phyloP scores from a whole-genome alignment of 2,329 filamentous ascomycete genomes.

The Penicillium nordicum region DNA sequence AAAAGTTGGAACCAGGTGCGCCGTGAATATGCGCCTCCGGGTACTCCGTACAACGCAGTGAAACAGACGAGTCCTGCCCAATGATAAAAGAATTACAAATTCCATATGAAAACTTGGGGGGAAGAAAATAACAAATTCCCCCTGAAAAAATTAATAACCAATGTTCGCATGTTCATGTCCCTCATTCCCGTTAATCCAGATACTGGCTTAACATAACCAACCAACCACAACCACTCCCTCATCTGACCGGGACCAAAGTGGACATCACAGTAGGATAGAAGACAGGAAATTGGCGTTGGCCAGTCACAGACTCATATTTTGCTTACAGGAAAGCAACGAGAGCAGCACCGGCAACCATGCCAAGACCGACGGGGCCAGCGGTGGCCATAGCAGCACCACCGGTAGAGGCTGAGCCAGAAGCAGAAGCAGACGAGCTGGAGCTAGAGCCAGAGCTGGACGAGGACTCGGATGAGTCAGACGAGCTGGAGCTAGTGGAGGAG shows the following conservation, averaged over 20 bases:
- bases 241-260: not conserved
- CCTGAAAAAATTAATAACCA: slow-evolving; percentile 1
- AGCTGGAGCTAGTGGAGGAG: slow-evolving; percentile 5
- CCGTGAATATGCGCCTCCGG: slow-evolving; percentile 12
- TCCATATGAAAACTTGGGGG: slow-evolving; percentile 8
- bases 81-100: slow-evolving; percentile 14
- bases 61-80: slow-evolving; percentile 6
- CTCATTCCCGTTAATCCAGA: slow-evolving; percentile 10
- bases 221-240: not conserved
- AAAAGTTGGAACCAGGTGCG: slow-evolving; percentile 9
- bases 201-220: not conserved
- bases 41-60: not conserved
- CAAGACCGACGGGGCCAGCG: slow-evolving; percentile 36
- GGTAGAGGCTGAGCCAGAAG: slow-evolving; percentile 25
- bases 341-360: slow-evolving; percentile 42
- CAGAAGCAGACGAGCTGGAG: slow-evolving; percentile 5
- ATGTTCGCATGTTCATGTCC: slow-evolving; percentile 21
- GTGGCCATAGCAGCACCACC: slow-evolving; percentile 36
- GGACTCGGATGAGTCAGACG: not conserved
- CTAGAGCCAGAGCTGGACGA: slow-evolving; percentile 9
- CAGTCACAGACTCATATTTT: not conserved
- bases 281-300: not conserved
- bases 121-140: not conserved
- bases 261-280: not conserved
- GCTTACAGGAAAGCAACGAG: slow-evolving; percentile 44